Conservation (phyloP, 1,284 basidiomycete species). For the Sanghuangporus baumii region DNA sequence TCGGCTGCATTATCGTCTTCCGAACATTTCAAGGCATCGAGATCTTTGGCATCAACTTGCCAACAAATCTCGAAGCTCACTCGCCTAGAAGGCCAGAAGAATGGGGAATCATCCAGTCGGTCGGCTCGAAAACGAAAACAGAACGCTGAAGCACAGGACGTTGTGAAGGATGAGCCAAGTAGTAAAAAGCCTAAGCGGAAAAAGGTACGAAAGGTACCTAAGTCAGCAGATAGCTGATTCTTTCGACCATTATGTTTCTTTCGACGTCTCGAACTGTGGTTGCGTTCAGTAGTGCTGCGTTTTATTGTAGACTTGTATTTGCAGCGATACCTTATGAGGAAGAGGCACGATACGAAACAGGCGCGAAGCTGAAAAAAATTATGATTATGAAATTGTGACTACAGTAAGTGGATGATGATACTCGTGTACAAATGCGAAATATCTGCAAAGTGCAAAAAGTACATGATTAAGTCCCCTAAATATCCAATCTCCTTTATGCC, state of each 20-base stretch:
- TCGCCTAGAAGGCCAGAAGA: constrained; percentile 17
- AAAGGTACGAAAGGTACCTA: constrained; percentile 40
- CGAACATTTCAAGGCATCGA: constrained; percentile 40
- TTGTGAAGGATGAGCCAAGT: constrained; percentile 23
- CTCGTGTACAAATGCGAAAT: too few relatives aligned
- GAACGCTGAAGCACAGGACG: constrained; percentile 25
- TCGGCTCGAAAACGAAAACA: constrained; percentile 20
- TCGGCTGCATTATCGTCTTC: constrained; percentile 32
- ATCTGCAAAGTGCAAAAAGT: too few relatives aligned
- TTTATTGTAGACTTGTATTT: too few relatives aligned
- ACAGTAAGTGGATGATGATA: too few relatives aligned
- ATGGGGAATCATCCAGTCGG: not conserved
- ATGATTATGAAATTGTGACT: too few relatives aligned
- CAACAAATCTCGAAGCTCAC: constrained; percentile 37
- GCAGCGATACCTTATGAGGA: too few relatives aligned
- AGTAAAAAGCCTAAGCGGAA: constrained; percentile 46
- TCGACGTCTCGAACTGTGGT: not conserved
- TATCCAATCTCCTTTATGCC: not conserved
- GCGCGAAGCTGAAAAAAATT: too few relatives aligned
- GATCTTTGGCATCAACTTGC: constrained; percentile 40
- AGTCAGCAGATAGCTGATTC: constrained; percentile 11
- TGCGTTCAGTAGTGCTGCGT: not conserved
- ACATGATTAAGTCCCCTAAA: not conserved
- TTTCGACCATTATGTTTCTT: not conserved
- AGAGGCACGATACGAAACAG: too few relatives aligned